Percentiles rank a stretch among this genome's conserved stretches.
phyloP scores from a whole-genome alignment of 306 rosid species.

The Quercus berberidifolia region DNA sequence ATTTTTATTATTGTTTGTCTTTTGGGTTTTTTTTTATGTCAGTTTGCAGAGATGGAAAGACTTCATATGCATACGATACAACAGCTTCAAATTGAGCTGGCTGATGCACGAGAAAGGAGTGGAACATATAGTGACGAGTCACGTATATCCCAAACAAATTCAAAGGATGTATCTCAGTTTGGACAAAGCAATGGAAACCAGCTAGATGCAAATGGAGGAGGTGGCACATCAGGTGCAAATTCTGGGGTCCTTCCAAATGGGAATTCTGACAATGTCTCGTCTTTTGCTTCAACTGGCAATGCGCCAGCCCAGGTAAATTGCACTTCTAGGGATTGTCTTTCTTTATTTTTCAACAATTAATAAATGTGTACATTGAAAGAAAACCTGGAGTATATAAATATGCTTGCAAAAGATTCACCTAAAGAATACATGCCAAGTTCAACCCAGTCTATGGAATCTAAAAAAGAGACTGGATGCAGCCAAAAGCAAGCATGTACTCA shows the following conservation, averaged over 20 bases:
- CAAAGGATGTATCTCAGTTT: constrained; percentile 58
- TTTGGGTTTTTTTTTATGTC: constrained; percentile 29
- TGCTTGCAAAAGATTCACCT: background rate
- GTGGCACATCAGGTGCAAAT: constrained; percentile 58
- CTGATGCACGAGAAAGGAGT: constrained; percentile 82
- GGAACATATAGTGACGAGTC: constrained; percentile 71
- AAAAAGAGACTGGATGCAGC: background rate
- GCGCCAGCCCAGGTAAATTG: constrained; percentile 60
- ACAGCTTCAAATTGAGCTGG: constrained; percentile 85
- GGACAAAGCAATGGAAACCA: constrained; percentile 70
- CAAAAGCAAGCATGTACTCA: background rate
- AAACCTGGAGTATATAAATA: no score
- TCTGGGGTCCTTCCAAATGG: constrained; percentile 58
- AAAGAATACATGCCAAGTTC: no score
- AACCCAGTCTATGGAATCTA: background rate
- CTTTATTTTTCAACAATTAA: background rate
- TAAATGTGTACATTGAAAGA: no score
- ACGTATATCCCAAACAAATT: constrained; percentile 48
- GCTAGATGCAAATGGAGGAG: constrained; percentile 54
- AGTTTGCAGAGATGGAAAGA: constrained; percentile 96
- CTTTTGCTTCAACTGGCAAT: constrained; percentile 61
- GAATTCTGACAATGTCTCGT: constrained; percentile 54
- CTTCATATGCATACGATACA: constrained; percentile 78
- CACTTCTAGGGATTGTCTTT: constrained; percentile 1
- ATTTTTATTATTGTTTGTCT: constrained; percentile 9